phyloP scores from a whole-genome alignment of 805 yeast species.

The Sugiyamaella boreocaroliniensis region DNA sequence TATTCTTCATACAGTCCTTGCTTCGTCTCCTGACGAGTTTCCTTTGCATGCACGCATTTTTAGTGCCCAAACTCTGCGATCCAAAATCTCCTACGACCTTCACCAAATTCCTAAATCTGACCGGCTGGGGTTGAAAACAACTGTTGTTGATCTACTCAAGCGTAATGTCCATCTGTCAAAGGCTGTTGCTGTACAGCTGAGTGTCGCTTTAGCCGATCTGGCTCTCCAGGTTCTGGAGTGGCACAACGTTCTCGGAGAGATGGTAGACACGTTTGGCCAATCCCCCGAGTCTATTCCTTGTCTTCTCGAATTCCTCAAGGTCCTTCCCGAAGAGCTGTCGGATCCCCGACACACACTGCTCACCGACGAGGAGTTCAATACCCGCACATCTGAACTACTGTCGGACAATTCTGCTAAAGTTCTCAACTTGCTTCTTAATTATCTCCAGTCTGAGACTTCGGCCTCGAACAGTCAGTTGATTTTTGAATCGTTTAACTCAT shows the following conservation, averaged over 20 bases:
- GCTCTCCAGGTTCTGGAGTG: conserved; percentile 72
- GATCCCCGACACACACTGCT: conserved; percentile 72
- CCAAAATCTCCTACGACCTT: conserved; percentile 72
- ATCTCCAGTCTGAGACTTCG: conserved; percentile 23
- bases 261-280: conserved; percentile 44
- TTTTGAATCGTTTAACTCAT: conserved; percentile 73
- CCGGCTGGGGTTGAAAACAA: conserved; percentile 56
- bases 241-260: conserved; percentile 63
- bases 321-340: conserved; percentile 84
- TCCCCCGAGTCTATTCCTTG: conserved; percentile 35
- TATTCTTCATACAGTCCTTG: conserved; percentile 50
- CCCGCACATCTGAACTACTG: conserved; percentile 57
- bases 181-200: conserved; percentile 74
- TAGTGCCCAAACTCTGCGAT: conserved; percentile 84
- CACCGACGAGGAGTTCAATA: conserved; percentile 70
- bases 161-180: conserved; percentile 39
- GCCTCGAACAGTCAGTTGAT: conserved; percentile 38
- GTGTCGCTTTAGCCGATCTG: conserved; percentile 73
- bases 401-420: conserved; percentile 63
- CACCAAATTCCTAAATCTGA: conserved; percentile 61
- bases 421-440: conserved; percentile 51
- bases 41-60: conserved; percentile 64
- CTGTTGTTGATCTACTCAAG: conserved; percentile 53
- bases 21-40: conserved; percentile 24
- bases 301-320: conserved; percentile 71